Evolutionary conservation across 768 basidiomycete species (phyloP).

Genomic region (Butyriboletus loyo): DNA sequence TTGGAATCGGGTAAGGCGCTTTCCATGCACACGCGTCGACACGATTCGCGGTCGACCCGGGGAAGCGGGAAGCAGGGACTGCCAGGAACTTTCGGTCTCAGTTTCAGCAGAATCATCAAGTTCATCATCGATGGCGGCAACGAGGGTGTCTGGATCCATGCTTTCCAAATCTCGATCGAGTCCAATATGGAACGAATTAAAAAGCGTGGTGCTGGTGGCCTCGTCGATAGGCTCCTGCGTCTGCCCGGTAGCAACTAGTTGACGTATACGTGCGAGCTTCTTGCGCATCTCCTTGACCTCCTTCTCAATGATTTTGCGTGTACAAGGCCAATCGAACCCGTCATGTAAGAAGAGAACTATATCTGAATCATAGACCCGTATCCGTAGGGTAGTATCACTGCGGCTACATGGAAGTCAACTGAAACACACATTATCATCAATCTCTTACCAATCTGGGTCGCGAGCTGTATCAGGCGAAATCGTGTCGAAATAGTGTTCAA

Average conservation of each 20-base stretch:
- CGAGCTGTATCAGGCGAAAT: slow-evolving; percentile 54
- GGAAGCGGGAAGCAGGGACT: slow-evolving; percentile 63
- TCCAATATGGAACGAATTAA: slow-evolving; percentile 94
- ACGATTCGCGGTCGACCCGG: slow-evolving; percentile 39
- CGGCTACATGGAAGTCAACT: slow-evolving; percentile 29
- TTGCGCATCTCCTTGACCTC: slow-evolving; percentile 86
- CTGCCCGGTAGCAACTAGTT: slow-evolving; percentile 89
- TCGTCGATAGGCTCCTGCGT: slow-evolving; percentile 74
- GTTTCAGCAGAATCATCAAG: slow-evolving; percentile 74
- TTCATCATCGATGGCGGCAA: slow-evolving; percentile 93
- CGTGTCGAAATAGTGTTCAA: slow-evolving; percentile 73
- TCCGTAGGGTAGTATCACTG: slow-evolving; percentile 47
- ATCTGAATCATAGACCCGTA: slow-evolving; percentile 60
- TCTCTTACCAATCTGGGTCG: slow-evolving; percentile 45
- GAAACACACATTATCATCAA: background rate
- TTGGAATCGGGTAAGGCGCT: slow-evolving; percentile 67
- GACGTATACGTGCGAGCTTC: slow-evolving; percentile 83
- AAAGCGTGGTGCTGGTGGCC: slow-evolving; percentile 70
- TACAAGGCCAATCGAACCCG: slow-evolving; percentile 91
- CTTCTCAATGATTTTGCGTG: slow-evolving; percentile 82
- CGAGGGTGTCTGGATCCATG: slow-evolving; percentile 69
- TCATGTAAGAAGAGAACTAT: slow-evolving; percentile 77
- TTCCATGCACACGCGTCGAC: slow-evolving; percentile 46
- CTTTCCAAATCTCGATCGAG: slow-evolving; percentile 74
- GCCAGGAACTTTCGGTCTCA: slow-evolving; percentile 85